A percentile compares a stretch with the other conserved stretches of the same genome.
Evolutionary conservation across 495 filamentous ascomycete species (phyloP).

Genomic region (Xanthoparmelia taractica): DNA sequence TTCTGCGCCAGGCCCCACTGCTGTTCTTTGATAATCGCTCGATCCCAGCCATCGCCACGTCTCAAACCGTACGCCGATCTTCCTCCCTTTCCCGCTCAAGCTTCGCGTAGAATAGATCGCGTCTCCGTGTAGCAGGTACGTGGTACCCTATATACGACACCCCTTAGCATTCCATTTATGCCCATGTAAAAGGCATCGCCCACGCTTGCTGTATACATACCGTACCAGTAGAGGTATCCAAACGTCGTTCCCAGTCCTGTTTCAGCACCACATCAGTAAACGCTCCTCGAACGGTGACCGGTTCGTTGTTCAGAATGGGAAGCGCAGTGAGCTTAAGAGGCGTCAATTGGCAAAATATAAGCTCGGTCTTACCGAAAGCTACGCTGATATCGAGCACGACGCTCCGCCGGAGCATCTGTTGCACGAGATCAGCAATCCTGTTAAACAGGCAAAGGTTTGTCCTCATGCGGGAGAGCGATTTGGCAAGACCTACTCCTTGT

Average conservation of each 20-base stretch:
- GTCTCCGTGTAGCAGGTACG: slow-evolving; percentile 64
- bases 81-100: slow-evolving; percentile 60
- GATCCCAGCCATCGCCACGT: neutral
- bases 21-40: neutral
- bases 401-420: slow-evolving; percentile 62
- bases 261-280: slow-evolving; percentile 7
- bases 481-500: slow-evolving; percentile 40
- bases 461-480: neutral
- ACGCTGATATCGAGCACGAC: slow-evolving; percentile 74
- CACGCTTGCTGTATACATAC: slow-evolving; percentile 41
- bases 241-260: slow-evolving; percentile 60
- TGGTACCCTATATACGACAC: slow-evolving; percentile 54
- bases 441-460: neutral
- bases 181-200: too few species aligned
- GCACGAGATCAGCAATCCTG: slow-evolving; percentile 26
- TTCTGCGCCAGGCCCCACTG: neutral
- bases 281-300: neutral
- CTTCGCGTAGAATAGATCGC: slow-evolving; percentile 68
- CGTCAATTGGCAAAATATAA: neutral
- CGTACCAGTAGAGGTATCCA: slow-evolving; percentile 78
- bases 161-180: neutral
- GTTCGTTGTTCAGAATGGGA: neutral
- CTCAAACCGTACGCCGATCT: slow-evolving; percentile 34
- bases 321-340: neutral
- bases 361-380: slow-evolving; percentile 52